phyloP scores from a whole-genome alignment of 2,329 filamentous ascomycete genomes.

The Botrytis hyacinthi region DNA sequence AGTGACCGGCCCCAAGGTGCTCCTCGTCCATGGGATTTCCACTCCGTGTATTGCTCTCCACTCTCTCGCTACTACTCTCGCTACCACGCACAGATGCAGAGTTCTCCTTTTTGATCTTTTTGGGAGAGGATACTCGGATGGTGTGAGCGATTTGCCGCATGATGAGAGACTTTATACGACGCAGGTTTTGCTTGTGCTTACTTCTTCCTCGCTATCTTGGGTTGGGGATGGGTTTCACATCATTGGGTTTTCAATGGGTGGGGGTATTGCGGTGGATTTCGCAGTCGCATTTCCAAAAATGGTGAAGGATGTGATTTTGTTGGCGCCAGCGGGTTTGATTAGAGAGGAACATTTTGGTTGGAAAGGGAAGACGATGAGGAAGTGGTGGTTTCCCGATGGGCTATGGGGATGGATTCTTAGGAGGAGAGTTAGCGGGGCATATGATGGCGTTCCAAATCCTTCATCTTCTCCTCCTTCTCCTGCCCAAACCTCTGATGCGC shows the following conservation, averaged over 20 bases:
- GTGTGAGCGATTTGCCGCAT: constrained; percentile 51
- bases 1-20: constrained; percentile 64
- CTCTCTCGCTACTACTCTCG: constrained; percentile 64
- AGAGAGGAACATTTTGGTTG: constrained; percentile 52
- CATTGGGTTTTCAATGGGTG: constrained; percentile 78
- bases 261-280: constrained; percentile 69
- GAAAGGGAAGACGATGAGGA: constrained; percentile 51
- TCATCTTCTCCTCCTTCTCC: not conserved
- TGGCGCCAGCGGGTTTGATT: constrained; percentile 78
- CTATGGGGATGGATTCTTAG: constrained; percentile 37
- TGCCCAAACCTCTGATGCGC: not conserved
- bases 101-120: constrained; percentile 81
- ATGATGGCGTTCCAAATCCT: not conserved
- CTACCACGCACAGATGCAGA: constrained; percentile 59
- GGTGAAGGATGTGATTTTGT: constrained; percentile 67
- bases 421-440: constrained; percentile 8
- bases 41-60: constrained; percentile 72
- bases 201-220: constrained; percentile 61
- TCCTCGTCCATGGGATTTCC: constrained; percentile 78
- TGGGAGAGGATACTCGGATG: constrained; percentile 75
- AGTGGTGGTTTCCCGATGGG: constrained; percentile 53
- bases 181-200: constrained; percentile 63
- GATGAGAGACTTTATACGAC: constrained; percentile 63
- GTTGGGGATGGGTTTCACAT: constrained; percentile 59
- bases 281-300: constrained; percentile 66